Evolutionary conservation across 179 eudicot genomes (phyloP).

Genomic region (Beta corolliflora): DNA sequence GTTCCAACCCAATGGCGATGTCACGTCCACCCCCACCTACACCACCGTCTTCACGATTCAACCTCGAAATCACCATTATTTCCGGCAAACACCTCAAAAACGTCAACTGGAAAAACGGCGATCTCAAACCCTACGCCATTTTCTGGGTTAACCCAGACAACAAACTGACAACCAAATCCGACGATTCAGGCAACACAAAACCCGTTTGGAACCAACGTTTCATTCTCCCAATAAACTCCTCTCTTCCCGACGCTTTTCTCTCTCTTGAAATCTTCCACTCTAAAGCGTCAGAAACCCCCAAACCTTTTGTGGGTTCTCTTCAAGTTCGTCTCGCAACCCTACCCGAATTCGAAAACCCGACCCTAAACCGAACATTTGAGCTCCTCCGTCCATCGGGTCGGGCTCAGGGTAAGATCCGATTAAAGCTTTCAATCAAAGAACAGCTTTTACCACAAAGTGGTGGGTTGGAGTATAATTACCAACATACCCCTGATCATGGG

Average conservation of each 20-base stretch:
- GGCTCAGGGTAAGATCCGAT: conserved; percentile 68
- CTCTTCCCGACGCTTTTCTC: conserved; percentile 45
- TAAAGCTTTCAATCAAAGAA: conserved; percentile 52
- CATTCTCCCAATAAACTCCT: conserved; percentile 44
- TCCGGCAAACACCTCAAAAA: conserved; percentile 85
- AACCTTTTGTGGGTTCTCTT: conserved; percentile 65
- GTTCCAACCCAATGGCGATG: conserved; percentile 1
- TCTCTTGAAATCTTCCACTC: conserved; percentile 77
- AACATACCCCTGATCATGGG: conserved; percentile 42
- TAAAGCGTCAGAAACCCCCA: conserved; percentile 60
- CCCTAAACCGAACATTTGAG: conserved; percentile 36
- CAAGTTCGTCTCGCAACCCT: conserved; percentile 47
- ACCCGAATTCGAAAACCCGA: conserved; percentile 35
- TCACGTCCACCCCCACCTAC: conserved; percentile 11
- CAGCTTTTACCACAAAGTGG: conserved; percentile 31
- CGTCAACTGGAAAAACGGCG: conserved; percentile 82
- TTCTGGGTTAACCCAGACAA: conserved; percentile 78
- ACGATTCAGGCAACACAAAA: conserved; percentile 60
- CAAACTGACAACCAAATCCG: conserved; percentile 73
- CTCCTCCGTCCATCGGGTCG: conserved; percentile 83
- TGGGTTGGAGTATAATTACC: conserved; percentile 43
- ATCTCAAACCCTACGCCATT: conserved; percentile 72
- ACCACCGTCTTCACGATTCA: conserved; percentile 36
- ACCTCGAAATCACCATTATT: conserved; percentile 69
- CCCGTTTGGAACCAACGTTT: conserved; percentile 93